These are phyloP conservation scores for Cercospora sojina DNA, from an alignment of 2,329 filamentous ascomycete genomes.

Conservation along the genomic window DNA sequence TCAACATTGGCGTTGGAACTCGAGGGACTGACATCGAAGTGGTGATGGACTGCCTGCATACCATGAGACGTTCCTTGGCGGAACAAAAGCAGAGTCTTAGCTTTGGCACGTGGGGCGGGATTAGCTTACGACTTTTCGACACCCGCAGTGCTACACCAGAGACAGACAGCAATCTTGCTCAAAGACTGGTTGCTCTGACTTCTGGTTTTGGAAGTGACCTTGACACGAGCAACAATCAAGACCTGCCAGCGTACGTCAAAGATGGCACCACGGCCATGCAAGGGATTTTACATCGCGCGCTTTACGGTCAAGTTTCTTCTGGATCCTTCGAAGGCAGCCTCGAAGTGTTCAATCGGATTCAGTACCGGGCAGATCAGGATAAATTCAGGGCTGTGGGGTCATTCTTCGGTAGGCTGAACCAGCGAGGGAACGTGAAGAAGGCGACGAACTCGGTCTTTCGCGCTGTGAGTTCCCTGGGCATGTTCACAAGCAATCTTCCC, in stretches of 20 bases:
- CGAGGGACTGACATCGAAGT: conserved; percentile 40
- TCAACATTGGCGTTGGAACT: conserved; percentile 46
- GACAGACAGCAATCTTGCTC: conserved; percentile 46
- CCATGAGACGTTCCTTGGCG: conserved; percentile 19
- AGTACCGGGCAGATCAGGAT: conserved; percentile 45
- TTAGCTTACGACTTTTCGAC: conserved; percentile 54
- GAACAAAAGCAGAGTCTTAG: conserved; percentile 41
- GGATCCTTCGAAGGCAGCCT: conserved; percentile 44
- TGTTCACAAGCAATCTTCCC: conserved; percentile 35
- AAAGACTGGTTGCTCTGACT: conserved; percentile 40
- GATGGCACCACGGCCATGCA: conserved; percentile 47
- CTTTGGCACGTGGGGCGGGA: conserved; percentile 46
- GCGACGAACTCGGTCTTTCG: conserved; percentile 19
- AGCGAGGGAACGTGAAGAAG: neutral
- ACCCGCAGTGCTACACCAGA: conserved; percentile 49
- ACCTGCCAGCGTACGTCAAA: conserved; percentile 43
- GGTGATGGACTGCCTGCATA: conserved; percentile 39
- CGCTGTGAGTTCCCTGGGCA: conserved; percentile 28
- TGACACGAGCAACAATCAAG: conserved; percentile 37
- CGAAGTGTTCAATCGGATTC: conserved; percentile 41
- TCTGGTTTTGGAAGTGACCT: conserved; percentile 45
- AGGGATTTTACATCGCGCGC: conserved; percentile 45
- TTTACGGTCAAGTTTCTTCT: conserved; percentile 42
- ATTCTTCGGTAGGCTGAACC: conserved; percentile 40
- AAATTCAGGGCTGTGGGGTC: conserved; percentile 44